These are phyloP conservation scores for Furcasterigmium furcatum DNA, from an alignment of 2,329 filamentous ascomycete genomes.

Conservation along the genomic window DNA sequence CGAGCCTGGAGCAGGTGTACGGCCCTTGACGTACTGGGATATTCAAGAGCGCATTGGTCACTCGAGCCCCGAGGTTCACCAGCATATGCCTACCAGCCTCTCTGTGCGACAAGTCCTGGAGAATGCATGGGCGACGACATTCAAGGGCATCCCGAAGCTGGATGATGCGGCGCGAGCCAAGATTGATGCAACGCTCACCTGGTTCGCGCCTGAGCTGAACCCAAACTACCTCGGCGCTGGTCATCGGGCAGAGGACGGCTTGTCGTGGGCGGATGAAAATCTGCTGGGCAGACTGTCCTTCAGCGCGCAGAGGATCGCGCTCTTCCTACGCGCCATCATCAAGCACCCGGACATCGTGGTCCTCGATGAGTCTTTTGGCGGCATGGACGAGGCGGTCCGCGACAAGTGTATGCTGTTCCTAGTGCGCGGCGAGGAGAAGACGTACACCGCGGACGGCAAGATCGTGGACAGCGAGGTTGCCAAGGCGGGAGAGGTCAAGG, in stretches of 20 bases:
- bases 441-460: constrained; percentile 28
- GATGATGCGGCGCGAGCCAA: constrained; percentile 50
- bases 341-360: constrained; percentile 80
- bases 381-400: constrained; percentile 77
- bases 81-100: constrained; percentile 80
- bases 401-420: constrained; percentile 86
- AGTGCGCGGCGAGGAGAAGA: constrained; percentile 55
- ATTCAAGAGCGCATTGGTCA: constrained; percentile 88
- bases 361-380: constrained; percentile 83
- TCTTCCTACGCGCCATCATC: constrained; percentile 80
- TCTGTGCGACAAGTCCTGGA: constrained; percentile 73
- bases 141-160: constrained; percentile 67
- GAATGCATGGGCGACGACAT: constrained; percentile 88
- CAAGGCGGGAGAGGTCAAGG: constrained; percentile 39
- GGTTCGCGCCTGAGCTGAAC: constrained; percentile 78
- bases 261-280: constrained; percentile 64
- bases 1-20: constrained; percentile 58
- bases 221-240: constrained; percentile 34
- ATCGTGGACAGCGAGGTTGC: constrained; percentile 44
- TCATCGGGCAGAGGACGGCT: constrained; percentile 17
- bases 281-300: constrained; percentile 75
- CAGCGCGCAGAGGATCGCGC: constrained; percentile 76
- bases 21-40: constrained; percentile 87
- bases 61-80: constrained; percentile 89
- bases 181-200: constrained; percentile 67